These are phyloP conservation scores for Aspergillus tamarii DNA, from an alignment of 2,329 filamentous ascomycete species.

Conservation along the genomic window DNA sequence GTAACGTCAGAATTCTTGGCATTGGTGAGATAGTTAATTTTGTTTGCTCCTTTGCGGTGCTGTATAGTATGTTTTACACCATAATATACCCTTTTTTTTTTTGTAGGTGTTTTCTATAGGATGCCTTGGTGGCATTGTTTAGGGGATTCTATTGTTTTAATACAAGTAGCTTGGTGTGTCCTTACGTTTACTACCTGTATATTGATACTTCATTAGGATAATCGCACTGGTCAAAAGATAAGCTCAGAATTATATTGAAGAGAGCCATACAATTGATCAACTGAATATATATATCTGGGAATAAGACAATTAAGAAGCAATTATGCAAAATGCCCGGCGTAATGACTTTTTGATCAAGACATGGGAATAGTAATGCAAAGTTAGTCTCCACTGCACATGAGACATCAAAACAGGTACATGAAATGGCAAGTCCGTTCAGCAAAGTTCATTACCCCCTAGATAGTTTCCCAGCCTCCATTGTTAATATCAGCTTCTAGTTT, in stretches of 20 bases:
- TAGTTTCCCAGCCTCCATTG: constrained; percentile 92
- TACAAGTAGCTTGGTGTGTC: neutral
- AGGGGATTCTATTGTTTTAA: neutral
- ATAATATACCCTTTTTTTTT: too few relatives aligned
- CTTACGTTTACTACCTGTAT: neutral
- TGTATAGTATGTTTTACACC: too few relatives aligned
- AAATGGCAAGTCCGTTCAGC: neutral
- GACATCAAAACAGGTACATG: constrained; percentile 3
- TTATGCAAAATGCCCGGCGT: neutral
- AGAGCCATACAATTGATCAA: neutral
- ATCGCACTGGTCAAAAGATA: neutral
- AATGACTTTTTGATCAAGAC: neutral
- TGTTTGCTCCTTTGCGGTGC: too few relatives aligned
- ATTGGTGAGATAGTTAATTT: neutral
- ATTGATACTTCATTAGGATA: too few relatives aligned
- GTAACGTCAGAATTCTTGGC: neutral
- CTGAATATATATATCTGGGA: neutral
- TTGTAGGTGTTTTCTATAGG: too few relatives aligned
- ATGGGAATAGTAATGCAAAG: neutral
- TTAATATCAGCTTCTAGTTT: constrained; percentile 95
- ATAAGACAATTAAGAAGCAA: neutral
- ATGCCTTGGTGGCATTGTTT: too few relatives aligned
- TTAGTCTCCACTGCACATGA: neutral
- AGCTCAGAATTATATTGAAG: neutral
- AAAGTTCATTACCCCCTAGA: constrained; percentile 27